These are phyloP conservation scores for Aspergillus sp. DNA, from an alignment of 2,329 filamentous ascomycete species.

Conservation along the genomic window DNA sequence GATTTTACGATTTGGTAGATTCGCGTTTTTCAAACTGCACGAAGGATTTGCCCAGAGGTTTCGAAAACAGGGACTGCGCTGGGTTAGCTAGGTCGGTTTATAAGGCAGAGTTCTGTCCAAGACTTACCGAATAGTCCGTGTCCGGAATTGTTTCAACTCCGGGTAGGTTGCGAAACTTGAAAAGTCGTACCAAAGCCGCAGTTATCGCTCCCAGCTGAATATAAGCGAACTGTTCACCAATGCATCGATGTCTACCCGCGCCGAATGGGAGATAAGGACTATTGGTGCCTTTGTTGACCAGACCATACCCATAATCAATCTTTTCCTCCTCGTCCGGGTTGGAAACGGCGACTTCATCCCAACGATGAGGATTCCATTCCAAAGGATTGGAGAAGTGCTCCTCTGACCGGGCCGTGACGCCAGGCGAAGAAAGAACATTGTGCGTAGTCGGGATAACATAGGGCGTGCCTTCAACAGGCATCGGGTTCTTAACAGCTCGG, in stretches of 20 bases:
- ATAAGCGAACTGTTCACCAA: slow-evolving; percentile 95
- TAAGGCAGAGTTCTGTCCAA: background rate
- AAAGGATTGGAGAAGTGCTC: slow-evolving; percentile 79
- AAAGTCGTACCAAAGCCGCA: slow-evolving; percentile 70
- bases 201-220: slow-evolving; percentile 85
- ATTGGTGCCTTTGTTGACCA: slow-evolving; percentile 85
- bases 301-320: slow-evolving; percentile 89
- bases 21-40: slow-evolving; percentile 68
- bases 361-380: slow-evolving; percentile 87
- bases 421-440: slow-evolving; percentile 79
- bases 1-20: slow-evolving; percentile 25
- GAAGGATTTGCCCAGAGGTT: slow-evolving; percentile 68
- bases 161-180: slow-evolving; percentile 70
- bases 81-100: background rate
- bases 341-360: slow-evolving; percentile 62
- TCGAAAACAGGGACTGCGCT: slow-evolving; percentile 63
- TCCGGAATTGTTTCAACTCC: slow-evolving; percentile 32
- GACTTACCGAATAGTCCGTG: slow-evolving; percentile 57
- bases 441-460: slow-evolving; percentile 80
- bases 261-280: slow-evolving; percentile 94
- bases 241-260: slow-evolving; percentile 88
- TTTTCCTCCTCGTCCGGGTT: slow-evolving; percentile 64
- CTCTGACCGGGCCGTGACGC: slow-evolving; percentile 71
- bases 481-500: slow-evolving; percentile 85
- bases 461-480: slow-evolving; percentile 78